phyloP scores from a whole-genome alignment of 495 filamentous ascomycete species.

The Cenococcum geophilum region DNA sequence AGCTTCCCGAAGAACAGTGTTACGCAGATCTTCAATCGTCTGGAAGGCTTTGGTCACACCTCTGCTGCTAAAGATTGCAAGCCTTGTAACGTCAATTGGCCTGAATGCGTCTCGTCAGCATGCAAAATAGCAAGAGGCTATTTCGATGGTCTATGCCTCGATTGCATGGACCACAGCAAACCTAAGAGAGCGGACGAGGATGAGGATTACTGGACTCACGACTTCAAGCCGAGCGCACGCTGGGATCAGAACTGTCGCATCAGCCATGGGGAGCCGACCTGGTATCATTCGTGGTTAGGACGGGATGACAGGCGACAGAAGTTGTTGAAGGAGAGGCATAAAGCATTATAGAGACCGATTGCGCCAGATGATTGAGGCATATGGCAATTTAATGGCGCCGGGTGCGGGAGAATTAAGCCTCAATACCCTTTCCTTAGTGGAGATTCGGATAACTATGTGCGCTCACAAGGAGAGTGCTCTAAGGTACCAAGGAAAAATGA shows the following conservation, averaged over 20 bases:
- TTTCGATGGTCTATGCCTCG: conserved; percentile 34
- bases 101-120: neutral
- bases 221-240: conserved; percentile 9
- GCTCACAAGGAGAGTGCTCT: too few species aligned
- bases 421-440: too few species aligned
- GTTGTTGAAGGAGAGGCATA: neutral
- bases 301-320: conserved; percentile 20
- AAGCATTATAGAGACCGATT: neutral
- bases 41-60: neutral
- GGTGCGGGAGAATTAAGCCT: too few species aligned
- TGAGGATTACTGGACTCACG: conserved; percentile 31
- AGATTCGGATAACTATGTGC: too few species aligned
- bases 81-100: conserved; percentile 2
- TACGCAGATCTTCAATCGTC: too few species aligned
- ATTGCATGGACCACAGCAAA: conserved; percentile 31
- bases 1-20: too few species aligned
- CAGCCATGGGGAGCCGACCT: conserved; percentile 25
- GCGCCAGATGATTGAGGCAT: too few species aligned
- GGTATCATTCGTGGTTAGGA: conserved; percentile 32
- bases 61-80: neutral
- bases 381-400: too few species aligned
- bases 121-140: conserved; percentile 14
- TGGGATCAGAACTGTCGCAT: conserved; percentile 24
- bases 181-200: conserved; percentile 16
- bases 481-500: too few species aligned